These are phyloP conservation scores for Aaosphaeria arxii DNA, from an alignment of 2,329 filamentous ascomycete species.

Conservation along the genomic window DNA sequence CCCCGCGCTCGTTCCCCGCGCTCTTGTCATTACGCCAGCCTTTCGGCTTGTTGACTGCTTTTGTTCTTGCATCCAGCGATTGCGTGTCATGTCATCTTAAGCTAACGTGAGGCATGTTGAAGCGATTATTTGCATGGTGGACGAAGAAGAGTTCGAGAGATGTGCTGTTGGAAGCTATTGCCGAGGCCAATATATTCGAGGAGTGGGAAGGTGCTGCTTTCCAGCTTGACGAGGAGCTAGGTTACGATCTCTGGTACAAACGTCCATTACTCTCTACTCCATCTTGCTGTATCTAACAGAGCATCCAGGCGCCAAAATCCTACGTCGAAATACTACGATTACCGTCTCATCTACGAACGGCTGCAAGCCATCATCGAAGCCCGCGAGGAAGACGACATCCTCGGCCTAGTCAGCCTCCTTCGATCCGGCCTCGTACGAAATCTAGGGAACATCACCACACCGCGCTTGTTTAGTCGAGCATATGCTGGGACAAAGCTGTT, in stretches of 20 bases:
- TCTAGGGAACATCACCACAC: constrained; percentile 83
- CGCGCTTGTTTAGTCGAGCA: constrained; percentile 77
- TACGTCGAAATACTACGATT: constrained; percentile 80
- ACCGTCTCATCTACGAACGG: constrained; percentile 75
- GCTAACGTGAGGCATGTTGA: constrained; percentile 18
- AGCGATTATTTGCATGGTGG: constrained; percentile 71
- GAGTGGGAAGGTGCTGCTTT: constrained; percentile 85
- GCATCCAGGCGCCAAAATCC: constrained; percentile 73
- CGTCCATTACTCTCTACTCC: background rate
- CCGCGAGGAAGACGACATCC: constrained; percentile 68
- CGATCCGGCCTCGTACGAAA: constrained; percentile 77
- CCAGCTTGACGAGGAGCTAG: constrained; percentile 77
- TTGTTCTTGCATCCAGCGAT: background rate
- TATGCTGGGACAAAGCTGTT: constrained; percentile 87
- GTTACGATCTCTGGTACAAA: constrained; percentile 72
- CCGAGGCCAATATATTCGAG: constrained; percentile 68
- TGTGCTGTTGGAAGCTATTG: constrained; percentile 63
- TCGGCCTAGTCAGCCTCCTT: constrained; percentile 73
- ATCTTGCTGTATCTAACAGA: constrained; percentile 1
- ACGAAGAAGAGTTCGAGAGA: constrained; percentile 62
- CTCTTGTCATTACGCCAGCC: background rate
- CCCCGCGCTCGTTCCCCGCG: background rate
- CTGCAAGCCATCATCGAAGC: constrained; percentile 68
- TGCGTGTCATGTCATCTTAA: background rate
- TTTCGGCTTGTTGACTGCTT: background rate